A percentile compares a stretch with the other conserved stretches of the same genome.
These are phyloP conservation scores for Puccinia brachypodii DNA, from an alignment of 1,284 basidiomycete species.

Conservation along the genomic window DNA sequence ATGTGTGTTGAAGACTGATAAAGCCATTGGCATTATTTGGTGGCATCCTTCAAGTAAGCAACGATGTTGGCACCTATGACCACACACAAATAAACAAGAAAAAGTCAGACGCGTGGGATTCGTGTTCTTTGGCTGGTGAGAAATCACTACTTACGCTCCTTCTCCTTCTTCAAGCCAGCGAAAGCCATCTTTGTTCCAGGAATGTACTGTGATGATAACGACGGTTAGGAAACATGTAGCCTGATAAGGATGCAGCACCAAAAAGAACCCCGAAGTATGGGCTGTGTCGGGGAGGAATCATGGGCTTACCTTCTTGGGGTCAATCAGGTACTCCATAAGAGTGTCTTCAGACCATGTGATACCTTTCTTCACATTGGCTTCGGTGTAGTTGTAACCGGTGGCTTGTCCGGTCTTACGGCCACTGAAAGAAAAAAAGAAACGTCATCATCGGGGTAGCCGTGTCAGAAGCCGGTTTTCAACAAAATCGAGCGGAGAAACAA, in stretches of 20 bases:
- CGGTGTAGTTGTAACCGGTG: constrained; percentile 85
- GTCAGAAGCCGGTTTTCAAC: not conserved
- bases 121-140: not conserved
- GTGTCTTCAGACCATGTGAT: constrained; percentile 66
- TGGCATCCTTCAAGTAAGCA: constrained; percentile 70
- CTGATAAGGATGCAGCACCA: not conserved
- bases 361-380: constrained; percentile 95
- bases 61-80: constrained; percentile 29
- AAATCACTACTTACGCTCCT: constrained; percentile 73
- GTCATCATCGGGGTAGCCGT: not conserved
- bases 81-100: not conserved
- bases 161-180: constrained; percentile 93
- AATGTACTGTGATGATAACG: constrained; percentile 68
- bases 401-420: constrained; percentile 89
- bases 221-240: not conserved
- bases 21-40: constrained; percentile 53
- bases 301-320: constrained; percentile 26
- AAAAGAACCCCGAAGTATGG: not conserved
- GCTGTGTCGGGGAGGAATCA: not conserved
- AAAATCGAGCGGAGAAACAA: not conserved
- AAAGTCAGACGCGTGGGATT: not conserved
- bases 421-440: constrained; percentile 58
- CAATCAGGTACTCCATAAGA: constrained; percentile 25
- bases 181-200: constrained; percentile 98
- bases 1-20: not conserved